Evolutionary conservation across 2,329 filamentous ascomycete genomes (phyloP), one percentile per base, ranked within the genome.

Genomic region (Diaporthe citri): DNA sequence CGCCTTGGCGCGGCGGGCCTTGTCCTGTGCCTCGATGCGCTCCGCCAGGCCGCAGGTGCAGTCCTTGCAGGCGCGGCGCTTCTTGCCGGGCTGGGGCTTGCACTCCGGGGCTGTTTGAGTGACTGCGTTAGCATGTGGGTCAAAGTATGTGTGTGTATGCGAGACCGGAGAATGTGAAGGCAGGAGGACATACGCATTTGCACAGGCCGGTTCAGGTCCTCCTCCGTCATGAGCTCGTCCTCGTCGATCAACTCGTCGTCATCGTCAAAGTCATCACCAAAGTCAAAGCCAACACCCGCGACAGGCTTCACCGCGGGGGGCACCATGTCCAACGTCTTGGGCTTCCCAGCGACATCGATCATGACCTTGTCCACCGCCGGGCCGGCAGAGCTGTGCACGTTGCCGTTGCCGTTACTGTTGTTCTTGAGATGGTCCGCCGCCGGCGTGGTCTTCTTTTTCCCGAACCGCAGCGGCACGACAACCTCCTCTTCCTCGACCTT

Each of bases 41-140:
- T 97, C 91, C 34, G 96, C 95, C 36, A 99, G 91, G 69, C 97
- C 97, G 82, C 97, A 99, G 12, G 94, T 96, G 87, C 97, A 99
- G 87, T 99, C 97, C 86, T 99, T 98, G 89, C 97, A 99, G 74
- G 97, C 95, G 77, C 96, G 93, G 73, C 96, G 93, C 79, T 96
- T 93, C 87, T 97, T 97, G 75, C 94, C 95, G 59, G 93, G 89
- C 85, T 97, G 95, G 64, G 96, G 96, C 75, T 93, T 91, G 84
- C 97, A 99, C 82, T 97, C 95, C 36, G 93, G 90, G 71, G 97
- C 96, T 90, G 77, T 74, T 31, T 31, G 52, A 9, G 20, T 13
- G 51, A 25, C 36, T 25, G 48, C 76, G 81, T 85, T 79, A 82
- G 79, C 46, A 56, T 70, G 41, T 73, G 66, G 22, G 46, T 36